Percentiles rank a stretch among this genome's conserved stretches.
Conservation (phyloP, 2,329 filamentous ascomycete species). For the Ceratocystis cubensis region DNA sequence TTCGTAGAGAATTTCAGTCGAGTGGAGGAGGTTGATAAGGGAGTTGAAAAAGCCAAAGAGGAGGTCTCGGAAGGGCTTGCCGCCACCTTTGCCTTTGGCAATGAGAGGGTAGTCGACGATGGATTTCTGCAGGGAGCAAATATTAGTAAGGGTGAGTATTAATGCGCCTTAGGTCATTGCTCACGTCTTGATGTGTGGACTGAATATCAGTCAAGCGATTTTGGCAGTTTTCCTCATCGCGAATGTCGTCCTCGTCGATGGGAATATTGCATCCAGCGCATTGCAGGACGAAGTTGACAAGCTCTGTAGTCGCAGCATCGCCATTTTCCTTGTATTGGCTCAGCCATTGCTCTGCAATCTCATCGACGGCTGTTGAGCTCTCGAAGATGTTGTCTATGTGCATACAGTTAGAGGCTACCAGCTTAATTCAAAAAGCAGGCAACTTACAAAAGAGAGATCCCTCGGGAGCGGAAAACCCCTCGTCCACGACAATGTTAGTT, state of each 20-base stretch:
- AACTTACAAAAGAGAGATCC: constrained; percentile 21
- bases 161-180: constrained; percentile 23
- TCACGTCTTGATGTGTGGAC: constrained; percentile 68
- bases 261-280: constrained; percentile 70
- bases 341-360: constrained; percentile 49
- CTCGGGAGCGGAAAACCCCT: constrained; percentile 17
- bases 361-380: constrained; percentile 43
- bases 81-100: constrained; percentile 58
- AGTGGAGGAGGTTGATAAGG: constrained; percentile 64
- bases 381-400: constrained; percentile 49
- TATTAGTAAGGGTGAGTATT: neutral
- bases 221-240: constrained; percentile 76
- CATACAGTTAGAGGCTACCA: constrained; percentile 1
- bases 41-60: constrained; percentile 68
- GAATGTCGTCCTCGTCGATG: constrained; percentile 70
- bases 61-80: constrained; percentile 62
- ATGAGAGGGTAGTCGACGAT: constrained; percentile 87
- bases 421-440: constrained; percentile 21
- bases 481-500: constrained; percentile 29
- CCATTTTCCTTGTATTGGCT: constrained; percentile 44
- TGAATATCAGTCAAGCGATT: constrained; percentile 73
- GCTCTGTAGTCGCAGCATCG: constrained; percentile 43
- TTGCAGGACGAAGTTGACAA: constrained; percentile 55
- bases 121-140: constrained; percentile 41
- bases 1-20: constrained; percentile 68